Evolutionary conservation across 2,329 filamentous ascomycete genomes (phyloP).

Genomic region (Gaeumannomyces sp.): DNA sequence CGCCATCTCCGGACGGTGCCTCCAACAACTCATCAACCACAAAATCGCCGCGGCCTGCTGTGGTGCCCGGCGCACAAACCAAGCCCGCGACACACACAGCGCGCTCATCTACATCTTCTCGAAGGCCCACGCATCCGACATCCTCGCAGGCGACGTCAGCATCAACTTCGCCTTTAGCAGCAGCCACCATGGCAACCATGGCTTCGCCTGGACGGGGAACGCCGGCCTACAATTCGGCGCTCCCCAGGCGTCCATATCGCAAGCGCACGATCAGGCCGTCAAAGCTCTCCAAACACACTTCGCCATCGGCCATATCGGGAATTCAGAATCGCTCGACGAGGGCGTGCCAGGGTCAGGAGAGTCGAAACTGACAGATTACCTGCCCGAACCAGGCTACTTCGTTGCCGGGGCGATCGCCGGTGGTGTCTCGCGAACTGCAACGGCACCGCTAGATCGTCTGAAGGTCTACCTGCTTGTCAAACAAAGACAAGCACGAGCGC

Average conservation of each 20-base stretch:
- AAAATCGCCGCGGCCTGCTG: not conserved
- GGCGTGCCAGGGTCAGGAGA: constrained; percentile 20
- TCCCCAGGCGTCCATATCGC: not conserved
- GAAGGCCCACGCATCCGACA: not conserved
- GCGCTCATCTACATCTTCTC: not conserved
- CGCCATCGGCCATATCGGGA: constrained; percentile 12
- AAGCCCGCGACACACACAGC: not conserved
- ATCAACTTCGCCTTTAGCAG: not conserved
- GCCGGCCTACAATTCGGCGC: not conserved
- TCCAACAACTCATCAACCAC: not conserved
- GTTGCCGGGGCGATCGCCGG: constrained; percentile 91
- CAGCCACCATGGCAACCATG: not conserved
- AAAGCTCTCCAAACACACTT: constrained; percentile 16
- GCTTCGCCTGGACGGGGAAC: not conserved
- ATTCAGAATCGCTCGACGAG: constrained; percentile 19
- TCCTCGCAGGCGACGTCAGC: not conserved
- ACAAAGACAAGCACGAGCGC: constrained; percentile 56
- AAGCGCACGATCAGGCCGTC: constrained; percentile 3
- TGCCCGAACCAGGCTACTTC: constrained; percentile 95
- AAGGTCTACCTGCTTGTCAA: constrained; percentile 98
- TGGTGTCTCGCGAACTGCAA: constrained; percentile 89
- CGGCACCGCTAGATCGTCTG: constrained; percentile 89
- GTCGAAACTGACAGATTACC: constrained; percentile 57
- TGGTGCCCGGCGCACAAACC: not conserved
- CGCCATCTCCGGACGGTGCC: constrained; percentile 12